Conservation (phyloP, 140 eudicot genomes). For the Bidens hawaiensis region DNA sequence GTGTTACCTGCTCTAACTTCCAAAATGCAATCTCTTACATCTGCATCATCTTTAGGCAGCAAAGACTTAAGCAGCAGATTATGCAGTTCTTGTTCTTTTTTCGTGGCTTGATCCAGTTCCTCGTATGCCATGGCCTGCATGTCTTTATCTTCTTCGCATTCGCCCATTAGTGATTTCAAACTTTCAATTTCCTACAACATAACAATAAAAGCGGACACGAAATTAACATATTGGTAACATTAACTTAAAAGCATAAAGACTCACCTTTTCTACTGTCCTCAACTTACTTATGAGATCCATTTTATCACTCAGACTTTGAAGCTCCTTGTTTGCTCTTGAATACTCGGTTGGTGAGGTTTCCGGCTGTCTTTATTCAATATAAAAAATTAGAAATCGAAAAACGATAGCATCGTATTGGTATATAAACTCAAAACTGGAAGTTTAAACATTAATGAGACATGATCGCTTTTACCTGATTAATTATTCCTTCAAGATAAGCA, state of each 20-base stretch:
- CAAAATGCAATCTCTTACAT: slow-evolving; percentile 86
- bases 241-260: slow-evolving; percentile 7
- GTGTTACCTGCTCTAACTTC: slow-evolving; percentile 93
- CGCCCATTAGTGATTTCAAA: slow-evolving; percentile 49
- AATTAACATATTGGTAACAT: background rate
- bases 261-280: slow-evolving; percentile 78
- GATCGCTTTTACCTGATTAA: slow-evolving; percentile 50
- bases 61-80: slow-evolving; percentile 55
- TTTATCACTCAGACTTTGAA: slow-evolving; percentile 52
- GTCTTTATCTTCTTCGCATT: slow-evolving; percentile 72
- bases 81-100: slow-evolving; percentile 62
- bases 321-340: slow-evolving; percentile 88
- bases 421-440: background rate
- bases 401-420: slow-evolving; percentile 12
- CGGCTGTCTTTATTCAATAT: slow-evolving; percentile 69
- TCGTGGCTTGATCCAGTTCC: slow-evolving; percentile 62
- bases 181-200: slow-evolving; percentile 61
- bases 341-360: slow-evolving; percentile 71
- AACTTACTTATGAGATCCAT: slow-evolving; percentile 59
- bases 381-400: slow-evolving; percentile 9
- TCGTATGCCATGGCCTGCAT: slow-evolving; percentile 79
- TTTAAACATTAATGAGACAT: slow-evolving; percentile 5
- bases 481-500: slow-evolving; percentile 50
- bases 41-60: slow-evolving; percentile 97
- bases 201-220: background rate